These are phyloP conservation scores for Adansonia digitata DNA, from an alignment of 345 rosid species.

Conservation along the genomic window DNA sequence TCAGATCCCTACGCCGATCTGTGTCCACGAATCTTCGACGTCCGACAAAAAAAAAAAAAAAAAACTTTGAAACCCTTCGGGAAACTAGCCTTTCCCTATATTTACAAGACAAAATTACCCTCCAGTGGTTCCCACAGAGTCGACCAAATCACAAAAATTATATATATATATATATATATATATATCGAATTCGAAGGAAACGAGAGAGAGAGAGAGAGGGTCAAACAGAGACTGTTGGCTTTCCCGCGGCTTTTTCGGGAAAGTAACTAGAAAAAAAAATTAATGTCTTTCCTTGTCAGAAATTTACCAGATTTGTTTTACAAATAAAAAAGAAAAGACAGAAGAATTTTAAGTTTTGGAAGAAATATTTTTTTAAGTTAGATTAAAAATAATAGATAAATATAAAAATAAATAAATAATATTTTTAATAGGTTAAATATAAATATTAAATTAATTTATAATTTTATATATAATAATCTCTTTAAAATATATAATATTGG, in stretches of 20 bases:
- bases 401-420: too few species aligned
- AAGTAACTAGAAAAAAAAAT: neutral
- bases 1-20: slow-evolving; percentile 21
- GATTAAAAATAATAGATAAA: too few species aligned
- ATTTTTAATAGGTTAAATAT: too few species aligned
- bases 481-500: too few species aligned
- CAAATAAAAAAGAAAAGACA: too few species aligned
- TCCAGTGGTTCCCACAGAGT: neutral
- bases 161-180: too few species aligned
- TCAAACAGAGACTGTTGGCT: neutral
- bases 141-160: too few species aligned
- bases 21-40: slow-evolving; percentile 26
- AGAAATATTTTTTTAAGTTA: too few species aligned
- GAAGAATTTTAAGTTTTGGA: too few species aligned
- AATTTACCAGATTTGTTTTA: neutral
- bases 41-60: neutral
- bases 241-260: neutral
- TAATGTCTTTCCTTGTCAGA: neutral
- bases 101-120: neutral
- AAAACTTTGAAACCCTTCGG: neutral
- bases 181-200: neutral
- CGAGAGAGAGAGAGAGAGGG: too few species aligned
- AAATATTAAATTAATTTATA: too few species aligned
- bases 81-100: neutral
- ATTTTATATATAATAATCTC: too few species aligned